phyloP scores from a whole-genome alignment of 2,329 filamentous ascomycete genomes.

The Xylaria sp. region DNA sequence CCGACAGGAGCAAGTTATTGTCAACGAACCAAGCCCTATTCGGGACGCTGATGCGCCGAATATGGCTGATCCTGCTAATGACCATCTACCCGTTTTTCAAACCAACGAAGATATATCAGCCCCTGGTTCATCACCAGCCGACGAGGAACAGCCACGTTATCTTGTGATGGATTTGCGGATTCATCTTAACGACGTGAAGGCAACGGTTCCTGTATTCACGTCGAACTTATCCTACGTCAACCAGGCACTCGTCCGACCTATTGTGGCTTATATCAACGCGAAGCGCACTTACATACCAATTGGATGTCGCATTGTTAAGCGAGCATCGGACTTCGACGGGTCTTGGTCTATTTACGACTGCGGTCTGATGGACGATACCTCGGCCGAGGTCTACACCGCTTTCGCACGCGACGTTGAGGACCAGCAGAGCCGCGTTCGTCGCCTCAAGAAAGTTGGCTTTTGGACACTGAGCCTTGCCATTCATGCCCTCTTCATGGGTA shows the following conservation, averaged over 20 bases:
- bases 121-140: constrained; percentile 19
- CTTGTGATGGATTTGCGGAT: constrained; percentile 95
- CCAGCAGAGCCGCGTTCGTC: constrained; percentile 83
- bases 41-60: constrained; percentile 33
- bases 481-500: constrained; percentile 93
- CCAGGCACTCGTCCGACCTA: constrained; percentile 92
- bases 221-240: constrained; percentile 94
- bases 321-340: constrained; percentile 88
- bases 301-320: constrained; percentile 92
- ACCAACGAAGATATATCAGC: constrained; percentile 14
- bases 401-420: constrained; percentile 93
- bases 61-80: constrained; percentile 28
- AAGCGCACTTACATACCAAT: constrained; percentile 96
- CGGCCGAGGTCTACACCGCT: constrained; percentile 92
- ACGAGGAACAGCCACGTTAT: constrained; percentile 75
- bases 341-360: constrained; percentile 96
- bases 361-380: constrained; percentile 91
- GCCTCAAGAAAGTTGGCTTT: constrained; percentile 94
- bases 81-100: constrained; percentile 18
- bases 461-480: constrained; percentile 94
- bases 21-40: constrained; percentile 38
- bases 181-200: constrained; percentile 93
- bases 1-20: constrained; percentile 42
- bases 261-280: constrained; percentile 98
- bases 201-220: constrained; percentile 91